Base-by-base conservation (phyloP, 2,329 filamentous ascomycete genomes). In the Sclerotinia nivalis region DNA sequence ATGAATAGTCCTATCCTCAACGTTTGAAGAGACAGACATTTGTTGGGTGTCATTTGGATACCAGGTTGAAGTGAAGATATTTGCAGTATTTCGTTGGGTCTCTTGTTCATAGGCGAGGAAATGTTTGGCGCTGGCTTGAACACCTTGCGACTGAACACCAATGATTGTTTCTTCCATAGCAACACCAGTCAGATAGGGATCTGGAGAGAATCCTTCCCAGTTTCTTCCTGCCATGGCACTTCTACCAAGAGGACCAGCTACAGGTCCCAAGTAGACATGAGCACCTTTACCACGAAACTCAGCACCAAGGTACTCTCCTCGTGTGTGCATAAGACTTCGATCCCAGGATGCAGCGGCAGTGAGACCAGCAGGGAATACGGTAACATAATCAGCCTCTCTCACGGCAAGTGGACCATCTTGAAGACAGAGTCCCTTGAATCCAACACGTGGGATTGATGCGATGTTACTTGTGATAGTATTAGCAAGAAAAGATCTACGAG, bases 251-350 rank as follows among this genome's bases (percentile, higher is more conserved):
- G 84, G 83, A 1, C 83, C 84, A 61, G 79, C 79, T 22, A 82
- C 83, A 43, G 84, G 75, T 12, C 80, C 82, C 7, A 96, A 85
- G 72, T 89, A 86, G 34, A 94, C 84, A 77, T 96, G 91, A 52
- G 93, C 84, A 72, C 92, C 92, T 81, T 95, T 96, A 71, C 81
- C 88, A 70, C 85, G 87, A 76, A 91, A 88, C 77, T 96, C 93
- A 2, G 76, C 77, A 13, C 83, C 84, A 78, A 86, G 80, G 55
- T 79, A 77, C 43, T 79, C 75, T 45, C 83, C 84, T 66, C 84
- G 80, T 52, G 81, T 78, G 62, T 81, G 79, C 77, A 90, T 88
- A 61, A 91, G 83, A 28, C 83, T 83, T 71, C 86, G 86, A 77
- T 91, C 88, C 86, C 88, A 93, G 15, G 90, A 89, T 12, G 89